Conservation (phyloP, 1,139 yeast species). For the Entelexis sorbosivorans region DNA sequence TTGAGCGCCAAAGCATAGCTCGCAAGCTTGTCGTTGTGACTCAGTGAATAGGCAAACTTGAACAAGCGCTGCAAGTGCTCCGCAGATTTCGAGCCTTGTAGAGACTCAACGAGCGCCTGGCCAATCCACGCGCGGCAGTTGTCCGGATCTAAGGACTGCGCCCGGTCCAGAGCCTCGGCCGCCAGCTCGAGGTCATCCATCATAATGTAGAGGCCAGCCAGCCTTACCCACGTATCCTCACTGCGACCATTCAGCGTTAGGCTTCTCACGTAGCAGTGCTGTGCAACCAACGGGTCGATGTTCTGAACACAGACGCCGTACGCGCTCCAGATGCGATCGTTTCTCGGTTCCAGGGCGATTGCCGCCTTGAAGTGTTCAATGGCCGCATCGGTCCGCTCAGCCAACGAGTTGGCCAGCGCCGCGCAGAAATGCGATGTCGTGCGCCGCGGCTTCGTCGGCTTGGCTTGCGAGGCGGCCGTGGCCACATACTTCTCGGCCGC, state of each 20-base stretch:
- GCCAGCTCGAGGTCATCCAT: constrained; percentile 56
- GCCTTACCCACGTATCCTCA: constrained; percentile 63
- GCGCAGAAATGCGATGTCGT: constrained; percentile 16
- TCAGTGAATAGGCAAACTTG: constrained; percentile 15
- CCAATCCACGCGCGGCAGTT: constrained; percentile 78
- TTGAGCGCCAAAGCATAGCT: constrained; percentile 16
- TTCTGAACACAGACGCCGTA: constrained; percentile 62
- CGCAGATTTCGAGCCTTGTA: constrained; percentile 2
- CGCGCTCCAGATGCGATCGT: constrained; percentile 68
- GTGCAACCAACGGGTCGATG: constrained; percentile 61
- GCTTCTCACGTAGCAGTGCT: constrained; percentile 86
- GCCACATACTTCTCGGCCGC: constrained; percentile 10
- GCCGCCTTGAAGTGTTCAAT: constrained; percentile 52
- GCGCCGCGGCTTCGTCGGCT: constrained; percentile 4
- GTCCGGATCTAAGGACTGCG: constrained; percentile 76
- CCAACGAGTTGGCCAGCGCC: constrained; percentile 7
- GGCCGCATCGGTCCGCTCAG: constrained; percentile 38
- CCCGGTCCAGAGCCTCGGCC: constrained; percentile 55
- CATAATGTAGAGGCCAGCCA: constrained; percentile 61
- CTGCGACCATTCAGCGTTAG: constrained; percentile 58
- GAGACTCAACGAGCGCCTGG: constrained; percentile 44
- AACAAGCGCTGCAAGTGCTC: constrained; percentile 25
- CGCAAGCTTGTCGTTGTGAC: constrained; percentile 12
- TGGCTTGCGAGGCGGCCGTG: not conserved
- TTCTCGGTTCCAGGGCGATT: constrained; percentile 57